Conservation (phyloP, 345 rosid genomes). For the Eutrema yunnanense region DNA sequence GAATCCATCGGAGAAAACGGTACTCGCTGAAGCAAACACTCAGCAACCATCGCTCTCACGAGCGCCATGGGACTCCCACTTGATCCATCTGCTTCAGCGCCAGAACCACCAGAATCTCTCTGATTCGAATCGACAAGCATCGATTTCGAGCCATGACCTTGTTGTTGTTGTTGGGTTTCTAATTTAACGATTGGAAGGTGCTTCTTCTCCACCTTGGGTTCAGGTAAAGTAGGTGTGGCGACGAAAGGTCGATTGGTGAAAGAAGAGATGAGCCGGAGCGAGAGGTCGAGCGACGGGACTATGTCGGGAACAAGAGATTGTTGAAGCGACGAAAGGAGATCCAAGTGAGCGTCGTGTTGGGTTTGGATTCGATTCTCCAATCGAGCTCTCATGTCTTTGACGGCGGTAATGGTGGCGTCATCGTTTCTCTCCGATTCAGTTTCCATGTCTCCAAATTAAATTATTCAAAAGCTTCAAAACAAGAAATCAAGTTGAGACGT, state of each 20-base stretch:
- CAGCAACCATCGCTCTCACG: slow-evolving; percentile 90
- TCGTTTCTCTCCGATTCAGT: slow-evolving; percentile 34
- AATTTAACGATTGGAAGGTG: slow-evolving; percentile 7
- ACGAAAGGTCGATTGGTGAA: slow-evolving; percentile 60
- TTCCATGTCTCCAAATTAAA: slow-evolving; percentile 29
- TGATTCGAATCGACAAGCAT: slow-evolving; percentile 13
- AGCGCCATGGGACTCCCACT: slow-evolving; percentile 55
- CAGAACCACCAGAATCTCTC: slow-evolving; percentile 16
- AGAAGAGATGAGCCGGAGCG: slow-evolving; percentile 63
- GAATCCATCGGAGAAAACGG: slow-evolving; percentile 79
- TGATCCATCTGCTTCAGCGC: slow-evolving; percentile 28
- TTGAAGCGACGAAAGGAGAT: slow-evolving; percentile 67
- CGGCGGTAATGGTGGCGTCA: slow-evolving; percentile 32
- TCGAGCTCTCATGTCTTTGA: slow-evolving; percentile 56
- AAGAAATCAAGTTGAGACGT: background rate
- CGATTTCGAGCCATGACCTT: slow-evolving; percentile 20
- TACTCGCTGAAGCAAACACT: slow-evolving; percentile 68
- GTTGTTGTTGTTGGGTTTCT: background rate
- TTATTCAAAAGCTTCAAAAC: background rate
- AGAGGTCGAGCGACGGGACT: slow-evolving; percentile 70
- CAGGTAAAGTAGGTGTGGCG: slow-evolving; percentile 66
- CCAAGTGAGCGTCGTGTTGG: slow-evolving; percentile 53
- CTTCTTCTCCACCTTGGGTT: slow-evolving; percentile 36
- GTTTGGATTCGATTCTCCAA: slow-evolving; percentile 67
- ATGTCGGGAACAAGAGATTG: slow-evolving; percentile 57